Percentiles rank a stretch among this genome's conserved stretches.
These are phyloP conservation scores for Trypethelium eluteriae DNA, from an alignment of 495 filamentous ascomycete genomes.

Conservation along the genomic window DNA sequence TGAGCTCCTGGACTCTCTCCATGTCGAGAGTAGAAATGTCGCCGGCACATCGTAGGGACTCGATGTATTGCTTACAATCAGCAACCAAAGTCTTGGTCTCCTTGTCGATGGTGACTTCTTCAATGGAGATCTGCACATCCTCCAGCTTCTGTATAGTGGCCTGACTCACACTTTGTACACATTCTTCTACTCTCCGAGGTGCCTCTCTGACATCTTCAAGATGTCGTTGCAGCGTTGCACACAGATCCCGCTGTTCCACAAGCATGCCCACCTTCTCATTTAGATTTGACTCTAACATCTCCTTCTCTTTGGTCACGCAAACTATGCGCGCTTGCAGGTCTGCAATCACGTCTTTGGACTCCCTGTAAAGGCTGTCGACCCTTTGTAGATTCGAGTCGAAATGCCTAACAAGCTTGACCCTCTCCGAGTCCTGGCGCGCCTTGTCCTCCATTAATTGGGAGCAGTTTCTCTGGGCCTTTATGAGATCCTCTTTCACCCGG, in stretches of 20 bases:
- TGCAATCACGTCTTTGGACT: background rate
- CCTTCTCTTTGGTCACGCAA: slow-evolving; percentile 2
- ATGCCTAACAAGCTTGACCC: background rate
- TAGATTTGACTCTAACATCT: slow-evolving; percentile 21
- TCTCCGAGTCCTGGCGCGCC: background rate
- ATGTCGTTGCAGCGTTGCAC: slow-evolving; percentile 25
- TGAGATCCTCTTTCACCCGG: background rate
- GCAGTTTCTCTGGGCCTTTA: background rate
- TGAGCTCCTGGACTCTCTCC: slow-evolving; percentile 5
- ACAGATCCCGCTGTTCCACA: slow-evolving; percentile 24
- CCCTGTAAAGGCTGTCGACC: background rate
- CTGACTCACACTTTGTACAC: slow-evolving; percentile 17
- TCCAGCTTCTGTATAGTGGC: slow-evolving; percentile 26
- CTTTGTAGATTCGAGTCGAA: slow-evolving; percentile 1
- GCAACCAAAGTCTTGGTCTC: background rate
- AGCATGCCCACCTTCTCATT: slow-evolving; percentile 20
- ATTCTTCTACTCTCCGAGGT: slow-evolving; percentile 14
- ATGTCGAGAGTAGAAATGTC: background rate
- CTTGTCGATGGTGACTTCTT: background rate
- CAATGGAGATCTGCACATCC: slow-evolving; percentile 16
- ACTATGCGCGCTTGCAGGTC: background rate
- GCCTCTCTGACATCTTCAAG: slow-evolving; percentile 15
- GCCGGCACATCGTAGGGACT: background rate
- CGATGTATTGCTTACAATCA: slow-evolving; percentile 1
- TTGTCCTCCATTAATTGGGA: background rate